phyloP scores from a whole-genome alignment of 257 asterid species.

The Verbascum thapsus region DNA sequence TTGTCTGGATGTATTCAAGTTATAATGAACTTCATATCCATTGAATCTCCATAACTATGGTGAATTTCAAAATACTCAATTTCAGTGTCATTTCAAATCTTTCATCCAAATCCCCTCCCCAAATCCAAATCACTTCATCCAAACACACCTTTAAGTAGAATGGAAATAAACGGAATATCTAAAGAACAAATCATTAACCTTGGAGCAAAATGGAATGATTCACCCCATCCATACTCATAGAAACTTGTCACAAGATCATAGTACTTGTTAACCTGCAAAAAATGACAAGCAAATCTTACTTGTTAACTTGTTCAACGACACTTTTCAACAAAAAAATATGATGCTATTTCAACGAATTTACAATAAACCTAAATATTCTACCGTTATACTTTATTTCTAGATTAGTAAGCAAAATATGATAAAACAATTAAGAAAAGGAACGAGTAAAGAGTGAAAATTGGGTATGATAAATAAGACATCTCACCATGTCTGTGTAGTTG shows the following conservation, averaged over 20 bases:
- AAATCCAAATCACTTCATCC: too few relatives aligned
- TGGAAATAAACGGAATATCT: background rate
- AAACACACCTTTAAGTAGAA: background rate
- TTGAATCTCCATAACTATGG: too few relatives aligned
- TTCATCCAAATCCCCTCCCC: too few relatives aligned
- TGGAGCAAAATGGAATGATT: conserved; percentile 97
- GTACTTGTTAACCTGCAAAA: conserved; percentile 87
- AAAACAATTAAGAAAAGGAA: background rate
- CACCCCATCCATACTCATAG: conserved; percentile 99
- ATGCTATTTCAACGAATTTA: too few relatives aligned
- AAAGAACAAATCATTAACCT: conserved; percentile 46
- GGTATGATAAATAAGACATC: conserved; percentile 27
- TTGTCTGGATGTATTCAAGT: too few relatives aligned
- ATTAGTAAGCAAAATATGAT: background rate
- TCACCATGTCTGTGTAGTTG: conserved; percentile 93
- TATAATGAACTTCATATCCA: too few relatives aligned
- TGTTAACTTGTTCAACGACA: too few relatives aligned
- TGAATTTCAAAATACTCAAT: too few relatives aligned
- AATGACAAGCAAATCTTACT: background rate
- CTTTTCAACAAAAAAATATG: too few relatives aligned
- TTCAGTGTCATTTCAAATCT: too few relatives aligned
- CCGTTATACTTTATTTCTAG: background rate
- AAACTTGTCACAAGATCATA: conserved; percentile 98
- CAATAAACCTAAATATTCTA: conserved; percentile 12
- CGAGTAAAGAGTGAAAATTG: background rate